These are phyloP conservation scores for Coccomyxa subellipsoidea DNA, from an alignment of 163 green algal genomes.

Conservation along the genomic window DNA sequence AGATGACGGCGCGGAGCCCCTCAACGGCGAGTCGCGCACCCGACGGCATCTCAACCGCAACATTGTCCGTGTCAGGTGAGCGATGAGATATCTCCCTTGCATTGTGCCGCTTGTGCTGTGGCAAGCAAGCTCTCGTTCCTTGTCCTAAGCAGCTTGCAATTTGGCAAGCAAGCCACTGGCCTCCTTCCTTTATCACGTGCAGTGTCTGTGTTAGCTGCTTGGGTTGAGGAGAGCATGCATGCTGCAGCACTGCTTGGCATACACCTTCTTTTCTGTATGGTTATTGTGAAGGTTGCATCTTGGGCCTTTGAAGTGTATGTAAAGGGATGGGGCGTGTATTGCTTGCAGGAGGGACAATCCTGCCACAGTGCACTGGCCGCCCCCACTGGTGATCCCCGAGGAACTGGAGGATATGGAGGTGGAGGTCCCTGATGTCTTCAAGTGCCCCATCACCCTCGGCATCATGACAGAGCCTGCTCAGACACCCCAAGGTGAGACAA, in stretches of 20 bases:
- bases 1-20: background rate
- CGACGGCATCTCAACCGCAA: background rate
- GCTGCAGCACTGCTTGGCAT: too few species aligned
- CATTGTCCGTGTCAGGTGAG: background rate
- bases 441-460: conserved; percentile 28
- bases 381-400: conserved; percentile 18
- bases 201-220: too few species aligned
- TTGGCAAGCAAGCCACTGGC: too few species aligned
- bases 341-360: background rate
- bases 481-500: conserved; percentile 9
- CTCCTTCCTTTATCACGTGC: too few species aligned
- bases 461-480: conserved; percentile 31
- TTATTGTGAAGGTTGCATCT: background rate
- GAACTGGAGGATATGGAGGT: conserved; percentile 23
- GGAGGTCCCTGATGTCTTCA: conserved; percentile 20
- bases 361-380: conserved; percentile 24
- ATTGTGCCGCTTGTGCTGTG: background rate
- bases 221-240: too few species aligned
- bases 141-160: too few species aligned
- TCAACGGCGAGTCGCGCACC: background rate
- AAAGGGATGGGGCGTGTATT: background rate
- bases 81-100: background rate
- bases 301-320: background rate
- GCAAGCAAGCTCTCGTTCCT: too few species aligned
- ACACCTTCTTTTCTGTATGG: too few species aligned